Evolutionary conservation across 192 early-diverging fungal species (phyloP).

Genomic region (Coemansia furcata): DNA sequence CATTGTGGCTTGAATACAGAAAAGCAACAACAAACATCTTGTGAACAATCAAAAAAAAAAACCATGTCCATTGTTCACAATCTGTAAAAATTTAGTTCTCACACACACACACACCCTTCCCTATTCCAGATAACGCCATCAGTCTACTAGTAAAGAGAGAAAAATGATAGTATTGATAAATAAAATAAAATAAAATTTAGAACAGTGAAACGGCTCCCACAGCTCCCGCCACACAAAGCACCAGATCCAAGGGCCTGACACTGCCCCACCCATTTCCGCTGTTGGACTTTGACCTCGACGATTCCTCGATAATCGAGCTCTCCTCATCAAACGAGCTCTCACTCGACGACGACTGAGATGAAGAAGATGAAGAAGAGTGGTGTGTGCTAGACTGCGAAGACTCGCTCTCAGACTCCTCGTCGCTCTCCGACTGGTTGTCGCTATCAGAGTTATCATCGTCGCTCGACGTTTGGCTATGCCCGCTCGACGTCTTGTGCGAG

Average conservation of each 20-base stretch:
- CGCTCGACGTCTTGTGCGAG: not conserved
- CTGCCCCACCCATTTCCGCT: too few species aligned
- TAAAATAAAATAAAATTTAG: conserved; percentile 8
- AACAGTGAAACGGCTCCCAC: conserved; percentile 36
- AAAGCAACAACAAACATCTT: not conserved
- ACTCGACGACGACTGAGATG: not conserved
- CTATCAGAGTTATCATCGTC: not conserved
- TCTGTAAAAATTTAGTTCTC: not conserved
- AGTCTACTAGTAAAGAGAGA: not conserved
- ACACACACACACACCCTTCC: not conserved
- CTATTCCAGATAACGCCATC: too few species aligned
- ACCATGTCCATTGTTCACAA: not conserved
- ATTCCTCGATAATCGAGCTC: conserved; percentile 1
- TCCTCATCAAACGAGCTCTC: not conserved
- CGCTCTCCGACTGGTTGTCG: not conserved
- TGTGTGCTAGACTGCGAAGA: not conserved
- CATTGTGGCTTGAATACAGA: too few species aligned
- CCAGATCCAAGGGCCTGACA: not conserved
- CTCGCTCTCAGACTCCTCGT: not conserved
- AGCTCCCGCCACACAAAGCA: conserved; percentile 26
- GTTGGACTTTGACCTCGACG: not conserved
- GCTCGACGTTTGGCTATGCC: not conserved
- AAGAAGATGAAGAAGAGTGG: not conserved
- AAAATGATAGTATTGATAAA: not conserved
- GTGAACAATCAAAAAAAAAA: too few species aligned